Conservation (phyloP, 2,329 filamentous ascomycete genomes). For the Xylaria hypoxylon region DNA sequence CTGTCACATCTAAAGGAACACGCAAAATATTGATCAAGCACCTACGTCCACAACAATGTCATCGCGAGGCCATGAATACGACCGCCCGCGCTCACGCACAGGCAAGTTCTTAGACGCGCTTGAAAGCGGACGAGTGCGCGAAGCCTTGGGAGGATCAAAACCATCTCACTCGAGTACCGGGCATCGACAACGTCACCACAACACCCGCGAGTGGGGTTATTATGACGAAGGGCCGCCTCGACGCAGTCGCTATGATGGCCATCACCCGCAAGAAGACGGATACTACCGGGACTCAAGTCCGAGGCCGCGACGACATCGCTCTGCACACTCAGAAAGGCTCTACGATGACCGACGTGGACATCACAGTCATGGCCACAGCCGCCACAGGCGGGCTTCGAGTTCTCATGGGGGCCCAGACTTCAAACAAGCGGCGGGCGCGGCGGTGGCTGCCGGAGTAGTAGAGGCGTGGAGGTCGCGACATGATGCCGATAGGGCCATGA, state of each 20-base stretch:
- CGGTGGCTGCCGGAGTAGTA: constrained; percentile 42
- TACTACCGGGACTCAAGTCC: not conserved
- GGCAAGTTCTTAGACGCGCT: constrained; percentile 29
- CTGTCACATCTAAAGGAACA: not conserved
- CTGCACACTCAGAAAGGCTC: constrained; percentile 25
- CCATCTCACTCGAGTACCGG: constrained; percentile 8
- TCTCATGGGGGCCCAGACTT: constrained; percentile 31
- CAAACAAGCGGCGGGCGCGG: constrained; percentile 44
- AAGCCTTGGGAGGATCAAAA: constrained; percentile 15
- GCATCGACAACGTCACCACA: constrained; percentile 23
- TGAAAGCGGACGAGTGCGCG: constrained; percentile 24
- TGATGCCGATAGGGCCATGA: constrained; percentile 33
- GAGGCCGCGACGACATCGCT: constrained; percentile 23
- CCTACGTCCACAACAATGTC: constrained; percentile 20
- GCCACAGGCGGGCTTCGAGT: constrained; percentile 13
- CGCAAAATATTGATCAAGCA: not conserved
- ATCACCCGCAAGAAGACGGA: constrained; percentile 11
- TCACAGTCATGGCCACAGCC: constrained; percentile 16
- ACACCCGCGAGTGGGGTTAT: constrained; percentile 5
- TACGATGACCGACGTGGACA: constrained; percentile 15
- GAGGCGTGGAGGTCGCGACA: constrained; percentile 45
- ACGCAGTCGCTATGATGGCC: constrained; percentile 23
- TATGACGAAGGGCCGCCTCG: constrained; percentile 21
- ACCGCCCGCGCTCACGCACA: constrained; percentile 31
- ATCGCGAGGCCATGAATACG: constrained; percentile 14